Base-by-base conservation (phyloP, 257 asterid genomes). In the Petrea volubilis region DNA sequence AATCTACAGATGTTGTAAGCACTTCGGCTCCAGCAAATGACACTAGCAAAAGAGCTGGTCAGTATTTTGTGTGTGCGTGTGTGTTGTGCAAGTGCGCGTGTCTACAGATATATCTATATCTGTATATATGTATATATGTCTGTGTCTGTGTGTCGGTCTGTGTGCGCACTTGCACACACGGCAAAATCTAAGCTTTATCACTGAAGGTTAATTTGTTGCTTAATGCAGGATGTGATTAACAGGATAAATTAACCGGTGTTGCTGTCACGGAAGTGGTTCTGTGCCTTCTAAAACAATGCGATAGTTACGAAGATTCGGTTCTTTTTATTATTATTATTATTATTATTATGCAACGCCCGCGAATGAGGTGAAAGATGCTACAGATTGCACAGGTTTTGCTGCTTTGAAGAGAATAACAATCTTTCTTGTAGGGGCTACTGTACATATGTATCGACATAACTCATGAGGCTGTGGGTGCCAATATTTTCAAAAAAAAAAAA, bases 11-110 rank as follows among this genome's bases (percentile, higher is more conserved):
- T 74, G 73, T 46, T 34, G 50, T 67, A 23, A 76, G 41, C 28
- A 68, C 71, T 41, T 33, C 72, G 10, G 50, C 83, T 47, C 77
- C 17, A 28, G 24, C 73, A 60, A 72, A 25, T 66, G 78, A 73
- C 72, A 68, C 61, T 46, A 62, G 81, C 15, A 63, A 41, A 23
- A 1, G 15, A 63, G 38, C n/a, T 23, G 24, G 40, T 2, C 2
- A 40, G 6, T 24, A 20, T 21, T 20, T 12, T 36, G 12, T n/a
- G n/a, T n/a, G n/a, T n/a, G n/a, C n/a, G n/a, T n/a, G n/a, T n/a
- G n/a, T n/a, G n/a, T n/a, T n/a, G n/a, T n/a, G n/a, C n/a, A n/a
- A n/a, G n/a, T n/a, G n/a, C n/a, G n/a, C n/a, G n/a, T n/a, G n/a
- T n/a, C n/a, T n/a, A n/a, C n/a, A n/a, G n/a, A n/a, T n/a, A n/a